These are phyloP conservation scores for Boletus subcaerulescens DNA, from an alignment of 768 basidiomycete genomes.

Conservation along the genomic window DNA sequence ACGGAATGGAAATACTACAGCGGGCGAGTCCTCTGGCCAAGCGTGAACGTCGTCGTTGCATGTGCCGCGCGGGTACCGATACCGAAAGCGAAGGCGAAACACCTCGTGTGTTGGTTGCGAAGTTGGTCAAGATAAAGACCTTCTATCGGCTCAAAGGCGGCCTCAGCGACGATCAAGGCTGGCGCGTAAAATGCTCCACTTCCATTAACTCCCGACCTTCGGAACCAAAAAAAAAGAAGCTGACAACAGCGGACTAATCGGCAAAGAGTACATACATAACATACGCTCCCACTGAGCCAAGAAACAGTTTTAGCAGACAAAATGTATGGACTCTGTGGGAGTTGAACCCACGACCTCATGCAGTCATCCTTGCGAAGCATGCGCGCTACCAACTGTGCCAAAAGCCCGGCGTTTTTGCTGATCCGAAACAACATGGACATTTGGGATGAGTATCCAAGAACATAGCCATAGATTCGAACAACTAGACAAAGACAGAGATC, in stretches of 20 bases:
- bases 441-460: not conserved
- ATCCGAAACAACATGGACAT: not conserved
- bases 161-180: not conserved
- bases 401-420: conserved; percentile 35
- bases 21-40: conserved; percentile 49
- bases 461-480: not conserved
- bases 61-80: conserved; percentile 32
- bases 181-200: not conserved
- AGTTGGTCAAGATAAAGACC: conserved; percentile 3
- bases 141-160: conserved; percentile 3
- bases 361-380: conserved; percentile 29
- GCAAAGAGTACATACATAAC: too few species aligned
- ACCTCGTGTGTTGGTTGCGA: not conserved
- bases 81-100: not conserved
- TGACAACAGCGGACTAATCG: too few species aligned
- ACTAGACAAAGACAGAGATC: conserved; percentile 11
- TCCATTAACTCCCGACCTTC: not conserved
- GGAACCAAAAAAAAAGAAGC: not conserved
- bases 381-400: conserved; percentile 46
- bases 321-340: conserved; percentile 33
- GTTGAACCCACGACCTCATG: conserved; percentile 34
- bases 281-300: too few species aligned
- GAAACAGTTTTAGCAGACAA: not conserved
- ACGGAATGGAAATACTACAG: conserved; percentile 45
- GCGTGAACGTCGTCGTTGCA: conserved; percentile 63